Evolutionary conservation across 306 rosid genomes (phyloP), one percentile per base, ranked within the genome.

Genomic region (Sophora flavescens): DNA sequence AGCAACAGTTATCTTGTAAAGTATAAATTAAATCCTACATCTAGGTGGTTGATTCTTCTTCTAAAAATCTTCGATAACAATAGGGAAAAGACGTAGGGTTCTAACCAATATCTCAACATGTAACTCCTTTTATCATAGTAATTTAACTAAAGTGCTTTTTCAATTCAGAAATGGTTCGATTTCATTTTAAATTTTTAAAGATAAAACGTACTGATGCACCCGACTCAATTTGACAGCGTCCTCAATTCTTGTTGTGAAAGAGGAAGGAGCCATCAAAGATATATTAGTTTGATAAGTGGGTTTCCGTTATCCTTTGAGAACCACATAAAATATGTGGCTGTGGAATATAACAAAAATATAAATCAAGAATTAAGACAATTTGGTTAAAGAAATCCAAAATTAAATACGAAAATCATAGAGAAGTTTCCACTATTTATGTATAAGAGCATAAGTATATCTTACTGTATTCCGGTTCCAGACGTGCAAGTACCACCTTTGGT

Each of bases 401-500:
- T 39, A 17, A 54, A 80, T 18, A 57, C 28, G 0, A 54, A 62
- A 73, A 74, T 3, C 3, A 13, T 30, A 57, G 39, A 76, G 30
- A 18, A 13, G 15, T 17, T 33, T 70, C 63, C 51, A 63, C 38
- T 73, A 14, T 64, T 28, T 47, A 35, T 16, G n/a, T 17, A 68
- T 13, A 60, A 22, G 65, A 83, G 41, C 54, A 22, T 0, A 83
- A 41, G 75, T 42, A 18, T 65, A 76, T 79, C 87, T 84, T 76
- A 93, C 98, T 92, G 97, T 79, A 94, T 94, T 73, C 98, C 98
- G 1, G 85, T 78, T 74, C 98, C 96, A 47, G 89, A 35, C 6
- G 85, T 77, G 89, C 98, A 94, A 58, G 53, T 76, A 35, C 95
- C 96, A 75, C 76, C 81, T 42, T 77, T 18, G 4, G 88, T 71